These are phyloP conservation scores for Carex littledalei DNA, from an alignment of 176 grass and related monocot species.

Conservation along the genomic window DNA sequence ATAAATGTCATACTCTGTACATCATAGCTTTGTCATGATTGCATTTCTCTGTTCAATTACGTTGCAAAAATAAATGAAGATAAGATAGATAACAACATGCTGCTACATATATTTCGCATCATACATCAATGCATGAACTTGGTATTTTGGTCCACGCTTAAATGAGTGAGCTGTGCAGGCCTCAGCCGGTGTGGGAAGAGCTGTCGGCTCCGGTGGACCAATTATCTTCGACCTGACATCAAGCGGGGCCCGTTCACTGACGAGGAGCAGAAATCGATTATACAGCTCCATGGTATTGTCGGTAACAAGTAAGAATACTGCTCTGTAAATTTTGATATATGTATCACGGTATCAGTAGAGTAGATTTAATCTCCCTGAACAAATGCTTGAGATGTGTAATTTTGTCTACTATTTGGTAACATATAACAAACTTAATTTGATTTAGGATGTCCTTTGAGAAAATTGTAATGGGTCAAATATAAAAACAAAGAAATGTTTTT, in stretches of 20 bases:
- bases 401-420: neutral
- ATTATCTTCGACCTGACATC: slow-evolving; percentile 97
- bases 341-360: neutral
- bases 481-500: neutral
- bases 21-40: neutral
- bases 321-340: neutral
- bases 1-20: slow-evolving; percentile 15
- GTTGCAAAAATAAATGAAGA: slow-evolving; percentile 9
- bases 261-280: slow-evolving; percentile 84
- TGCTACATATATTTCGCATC: neutral
- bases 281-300: slow-evolving; percentile 90
- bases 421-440: neutral
- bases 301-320: slow-evolving; percentile 68
- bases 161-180: slow-evolving; percentile 38
- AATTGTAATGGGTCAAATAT: neutral
- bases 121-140: neutral
- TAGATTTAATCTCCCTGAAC: neutral
- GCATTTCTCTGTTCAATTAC: slow-evolving; percentile 8
- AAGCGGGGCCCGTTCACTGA: slow-evolving; percentile 82
- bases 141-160: neutral
- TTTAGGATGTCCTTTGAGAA: too few species aligned
- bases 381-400: neutral
- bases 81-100: neutral
- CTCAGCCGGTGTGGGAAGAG: slow-evolving; percentile 95
- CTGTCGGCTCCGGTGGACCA: slow-evolving; percentile 96